phyloP scores from a whole-genome alignment of 352 stramenopile species.

The Phytophthora sojae region DNA sequence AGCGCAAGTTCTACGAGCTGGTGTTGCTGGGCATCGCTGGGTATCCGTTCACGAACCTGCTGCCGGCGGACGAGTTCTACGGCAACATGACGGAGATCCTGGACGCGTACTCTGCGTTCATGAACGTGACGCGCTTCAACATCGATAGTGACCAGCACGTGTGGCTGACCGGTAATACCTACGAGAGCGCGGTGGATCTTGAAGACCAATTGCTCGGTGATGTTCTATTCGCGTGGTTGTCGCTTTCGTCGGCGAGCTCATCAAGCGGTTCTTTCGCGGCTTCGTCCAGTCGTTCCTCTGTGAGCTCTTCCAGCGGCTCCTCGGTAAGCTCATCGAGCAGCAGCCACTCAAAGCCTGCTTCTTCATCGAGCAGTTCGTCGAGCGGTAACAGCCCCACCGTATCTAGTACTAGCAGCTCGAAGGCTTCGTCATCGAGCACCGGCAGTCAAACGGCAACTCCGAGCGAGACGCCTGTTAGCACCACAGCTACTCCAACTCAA shows the following conservation, averaged over 20 bases:
- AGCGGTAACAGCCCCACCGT: neutral
- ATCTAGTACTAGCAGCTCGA: slow-evolving; percentile 1
- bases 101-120: slow-evolving; percentile 31
- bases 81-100: slow-evolving; percentile 35
- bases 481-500: neutral
- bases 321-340: neutral
- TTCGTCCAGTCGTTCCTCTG: neutral
- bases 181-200: slow-evolving; percentile 6
- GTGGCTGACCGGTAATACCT: slow-evolving; percentile 25
- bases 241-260: neutral
- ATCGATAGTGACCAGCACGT: slow-evolving; percentile 24
- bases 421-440: neutral
- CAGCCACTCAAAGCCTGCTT: neutral
- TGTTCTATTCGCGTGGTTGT: slow-evolving; percentile 9
- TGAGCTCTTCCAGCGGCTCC: neutral
- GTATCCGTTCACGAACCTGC: slow-evolving; percentile 48
- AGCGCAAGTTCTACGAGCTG: slow-evolving; percentile 59
- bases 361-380: neutral
- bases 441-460: neutral
- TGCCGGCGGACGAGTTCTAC: slow-evolving; percentile 48
- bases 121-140: slow-evolving; percentile 31
- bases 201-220: slow-evolving; percentile 9
- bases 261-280: neutral
- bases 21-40: slow-evolving; percentile 41
- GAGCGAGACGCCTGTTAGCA: neutral